These are phyloP conservation scores for Monilinia polystroma DNA, from an alignment of 2,329 filamentous ascomycete species.

Conservation along the genomic window DNA sequence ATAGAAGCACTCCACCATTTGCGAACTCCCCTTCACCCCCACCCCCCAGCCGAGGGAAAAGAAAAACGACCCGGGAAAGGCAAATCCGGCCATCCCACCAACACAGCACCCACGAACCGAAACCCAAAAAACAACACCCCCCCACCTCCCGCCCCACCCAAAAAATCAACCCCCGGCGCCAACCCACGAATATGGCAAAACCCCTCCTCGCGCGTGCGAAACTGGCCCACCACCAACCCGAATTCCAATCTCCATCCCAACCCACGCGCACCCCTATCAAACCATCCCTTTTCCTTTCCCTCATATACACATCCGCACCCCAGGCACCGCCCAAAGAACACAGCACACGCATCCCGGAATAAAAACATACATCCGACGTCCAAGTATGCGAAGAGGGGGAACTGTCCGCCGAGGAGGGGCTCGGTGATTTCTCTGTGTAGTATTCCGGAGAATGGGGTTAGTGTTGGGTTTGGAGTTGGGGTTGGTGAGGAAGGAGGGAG, in stretches of 20 bases:
- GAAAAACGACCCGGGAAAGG: background rate
- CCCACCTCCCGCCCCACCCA: background rate
- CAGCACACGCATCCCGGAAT: background rate
- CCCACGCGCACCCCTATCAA: too few species aligned
- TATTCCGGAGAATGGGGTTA: constrained; percentile 6
- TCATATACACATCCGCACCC: background rate
- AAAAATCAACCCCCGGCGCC: background rate
- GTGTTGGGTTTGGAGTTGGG: background rate
- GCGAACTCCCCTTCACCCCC: constrained; percentile 5
- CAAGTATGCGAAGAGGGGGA: background rate
- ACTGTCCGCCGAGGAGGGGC: background rate
- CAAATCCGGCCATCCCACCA: background rate
- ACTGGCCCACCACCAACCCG: background rate
- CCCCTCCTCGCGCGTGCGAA: constrained; percentile 1
- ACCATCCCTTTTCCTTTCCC: background rate
- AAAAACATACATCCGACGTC: background rate
- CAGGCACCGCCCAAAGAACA: background rate
- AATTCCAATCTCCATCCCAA: background rate
- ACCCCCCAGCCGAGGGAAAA: background rate
- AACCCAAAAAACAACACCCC: background rate
- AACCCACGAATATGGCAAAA: constrained; percentile 14
- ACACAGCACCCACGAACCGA: background rate
- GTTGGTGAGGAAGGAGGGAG: too few species aligned
- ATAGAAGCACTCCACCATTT: background rate
- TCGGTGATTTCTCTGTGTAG: constrained; percentile 5